A percentile compares a stretch with the other conserved stretches of the same genome.
Conservation (phyloP, 495 filamentous ascomycete species). For the Arthonia radiata region DNA sequence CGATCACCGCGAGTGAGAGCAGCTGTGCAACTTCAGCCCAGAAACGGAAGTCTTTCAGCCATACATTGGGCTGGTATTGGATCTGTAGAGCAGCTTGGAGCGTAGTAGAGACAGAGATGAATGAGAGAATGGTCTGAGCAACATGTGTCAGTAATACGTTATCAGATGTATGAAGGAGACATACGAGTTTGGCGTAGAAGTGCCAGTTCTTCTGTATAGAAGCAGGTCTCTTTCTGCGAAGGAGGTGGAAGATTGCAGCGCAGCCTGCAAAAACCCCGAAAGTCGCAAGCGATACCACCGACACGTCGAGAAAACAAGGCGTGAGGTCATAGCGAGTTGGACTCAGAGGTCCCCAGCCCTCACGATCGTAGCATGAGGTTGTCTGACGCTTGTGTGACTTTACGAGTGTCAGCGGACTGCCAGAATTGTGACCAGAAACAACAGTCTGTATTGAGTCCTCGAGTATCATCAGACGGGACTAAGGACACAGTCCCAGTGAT, state of each 20-base stretch:
- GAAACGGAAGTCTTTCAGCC: slow-evolving; percentile 67
- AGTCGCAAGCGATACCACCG: slow-evolving; percentile 47
- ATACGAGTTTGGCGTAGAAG: slow-evolving; percentile 75
- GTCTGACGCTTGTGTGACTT: slow-evolving; percentile 23
- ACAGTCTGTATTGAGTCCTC: no score
- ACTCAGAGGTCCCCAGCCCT: slow-evolving; percentile 91
- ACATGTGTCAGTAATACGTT: slow-evolving; percentile 10
- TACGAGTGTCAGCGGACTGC: no score
- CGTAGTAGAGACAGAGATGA: slow-evolving; percentile 38
- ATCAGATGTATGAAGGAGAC: slow-evolving; percentile 9
- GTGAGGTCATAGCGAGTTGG: slow-evolving; percentile 71
- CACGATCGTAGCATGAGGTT: slow-evolving; percentile 60
- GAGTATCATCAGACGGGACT: no score
- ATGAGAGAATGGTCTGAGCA: slow-evolving; percentile 38
- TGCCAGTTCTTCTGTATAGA: slow-evolving; percentile 72
- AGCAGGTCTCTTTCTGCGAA: slow-evolving; percentile 36
- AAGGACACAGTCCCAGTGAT: no score
- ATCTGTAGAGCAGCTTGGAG: slow-evolving; percentile 61
- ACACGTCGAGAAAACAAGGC: slow-evolving; percentile 82
- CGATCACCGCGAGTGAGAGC: slow-evolving; percentile 56
- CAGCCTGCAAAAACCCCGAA: slow-evolving; percentile 56
- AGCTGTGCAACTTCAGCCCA: slow-evolving; percentile 63
- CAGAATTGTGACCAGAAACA: no score
- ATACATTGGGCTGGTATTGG: slow-evolving; percentile 37
- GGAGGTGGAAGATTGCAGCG: slow-evolving; percentile 47